Evolutionary conservation across 768 basidiomycete species (phyloP), one percentile per base, ranked within the genome.

Genomic region (Boletales sp.): DNA sequence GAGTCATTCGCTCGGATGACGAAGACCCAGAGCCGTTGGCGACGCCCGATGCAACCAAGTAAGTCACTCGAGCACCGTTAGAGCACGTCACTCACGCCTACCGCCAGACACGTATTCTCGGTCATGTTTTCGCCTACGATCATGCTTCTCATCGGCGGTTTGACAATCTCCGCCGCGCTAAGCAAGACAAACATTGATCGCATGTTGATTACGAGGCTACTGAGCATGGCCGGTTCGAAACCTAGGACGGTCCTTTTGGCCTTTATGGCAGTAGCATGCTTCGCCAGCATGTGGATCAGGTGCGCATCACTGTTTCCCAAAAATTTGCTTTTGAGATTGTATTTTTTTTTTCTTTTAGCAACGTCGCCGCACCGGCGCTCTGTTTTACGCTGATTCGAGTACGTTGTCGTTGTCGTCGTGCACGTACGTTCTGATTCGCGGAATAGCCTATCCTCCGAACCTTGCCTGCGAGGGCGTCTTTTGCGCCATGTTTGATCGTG

Each of bases 241-340:
- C 97, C 95, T 2, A 84, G 81, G 53, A 86, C 80, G 0, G 94
- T 99, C 4, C 73, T 99, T 8, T 79, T 99, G 40, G 86, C 92
- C 0, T 90, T 97, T 67, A 98, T 98, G 97, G 83, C 76, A 39
- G 94, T 99, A 15, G 88, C 94, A 2, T 97, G 94, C 63, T 99
- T 99, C 65, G 93, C 94, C 4, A 94, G 90, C 69, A 99, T 98
- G 95, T 98, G 94, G 97, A 98, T 99, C 61, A 94, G 88, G 87
- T 86, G 48, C 40, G 69, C 55, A 43, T n/a, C 10, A 7, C 24
- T 36, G 7, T n/a, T 27, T 24, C 50, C 12, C 31, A 11, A 39
- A 38, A 21, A 21, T 14, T 34, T 10, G 32, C 36, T 39, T 29
- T 47, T 55, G 55, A 42, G 53, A 45, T 21, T 11, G 18, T 38